Percentiles rank a stretch among this genome's conserved stretches.
Evolutionary conservation across 192 early-diverging fungal genomes (phyloP).

Genomic region (Allomyces javanicus): DNA sequence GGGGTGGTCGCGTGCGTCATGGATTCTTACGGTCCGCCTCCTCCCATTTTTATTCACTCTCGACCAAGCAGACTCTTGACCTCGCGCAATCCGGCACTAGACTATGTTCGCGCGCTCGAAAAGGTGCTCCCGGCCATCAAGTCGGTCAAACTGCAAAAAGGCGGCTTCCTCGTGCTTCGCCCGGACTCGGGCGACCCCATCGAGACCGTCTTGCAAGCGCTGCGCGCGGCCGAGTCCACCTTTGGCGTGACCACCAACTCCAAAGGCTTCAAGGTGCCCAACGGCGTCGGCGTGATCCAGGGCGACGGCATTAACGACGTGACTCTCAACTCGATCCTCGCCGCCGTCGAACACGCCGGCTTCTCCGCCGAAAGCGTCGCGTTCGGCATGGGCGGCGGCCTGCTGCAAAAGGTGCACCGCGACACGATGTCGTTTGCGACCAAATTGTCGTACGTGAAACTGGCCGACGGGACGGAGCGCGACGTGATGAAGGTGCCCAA

Average conservation of each 20-base stretch:
- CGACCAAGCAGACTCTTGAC: too few species aligned
- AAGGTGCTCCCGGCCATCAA: conserved; percentile 50
- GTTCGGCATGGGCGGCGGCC: conserved; percentile 73
- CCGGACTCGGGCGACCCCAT: conserved; percentile 74
- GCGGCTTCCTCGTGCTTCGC: conserved; percentile 61
- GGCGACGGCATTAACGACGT: conserved; percentile 54
- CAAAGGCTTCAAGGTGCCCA: conserved; percentile 63
- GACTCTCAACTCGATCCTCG: conserved; percentile 31
- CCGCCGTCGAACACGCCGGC: conserved; percentile 30
- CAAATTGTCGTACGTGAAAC: conserved; percentile 52
- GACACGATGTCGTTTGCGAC: conserved; percentile 71
- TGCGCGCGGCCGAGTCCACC: conserved; percentile 46
- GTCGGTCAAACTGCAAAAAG: conserved; percentile 42
- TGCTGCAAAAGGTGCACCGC: conserved; percentile 68
- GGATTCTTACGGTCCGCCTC: conserved; percentile 48
- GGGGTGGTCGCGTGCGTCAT: conserved; percentile 71
- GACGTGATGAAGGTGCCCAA: conserved; percentile 80
- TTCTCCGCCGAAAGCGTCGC: conserved; percentile 53
- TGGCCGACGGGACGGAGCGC: conserved; percentile 38
- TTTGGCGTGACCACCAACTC: conserved; percentile 48
- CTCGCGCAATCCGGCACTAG: not conserved
- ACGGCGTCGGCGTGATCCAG: conserved; percentile 55
- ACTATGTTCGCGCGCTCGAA: conserved; percentile 54
- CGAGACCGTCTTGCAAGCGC: conserved; percentile 46
- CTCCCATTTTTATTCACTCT: too few species aligned